These are phyloP conservation scores for Perilla frutescens DNA, from an alignment of 257 asterid genomes.

Conservation along the genomic window DNA sequence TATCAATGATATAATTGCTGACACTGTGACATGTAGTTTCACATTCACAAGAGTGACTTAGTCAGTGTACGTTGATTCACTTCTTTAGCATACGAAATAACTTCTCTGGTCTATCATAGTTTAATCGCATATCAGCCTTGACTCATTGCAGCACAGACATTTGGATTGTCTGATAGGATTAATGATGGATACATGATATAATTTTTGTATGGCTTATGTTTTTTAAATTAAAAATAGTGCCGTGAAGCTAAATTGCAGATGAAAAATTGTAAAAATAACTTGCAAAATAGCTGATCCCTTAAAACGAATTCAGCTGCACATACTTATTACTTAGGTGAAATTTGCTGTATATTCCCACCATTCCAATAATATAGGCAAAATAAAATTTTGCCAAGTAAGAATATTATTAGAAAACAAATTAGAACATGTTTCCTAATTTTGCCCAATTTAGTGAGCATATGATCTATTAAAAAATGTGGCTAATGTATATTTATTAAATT, in stretches of 20 bases:
- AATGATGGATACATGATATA: neutral
- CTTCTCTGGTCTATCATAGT: slow-evolving; percentile 5
- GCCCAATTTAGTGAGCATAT: neutral
- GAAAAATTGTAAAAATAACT: slow-evolving; percentile 1
- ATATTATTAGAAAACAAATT: neutral
- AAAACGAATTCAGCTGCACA: neutral
- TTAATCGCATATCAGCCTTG: neutral
- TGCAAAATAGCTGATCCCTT: slow-evolving; percentile 8
- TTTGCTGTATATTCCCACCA: neutral
- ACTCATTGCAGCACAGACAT: neutral
- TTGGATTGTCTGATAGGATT: neutral
- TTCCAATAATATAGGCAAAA: neutral
- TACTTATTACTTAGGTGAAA: neutral
- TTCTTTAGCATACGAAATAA: neutral
- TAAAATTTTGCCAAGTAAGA: neutral
- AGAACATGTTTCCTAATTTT: neutral
- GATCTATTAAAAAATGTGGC: neutral
- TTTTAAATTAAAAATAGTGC: neutral
- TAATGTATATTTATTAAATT: neutral
- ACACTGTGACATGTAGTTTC: neutral
- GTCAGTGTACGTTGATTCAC: slow-evolving; percentile 14
- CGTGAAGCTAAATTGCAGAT: neutral
- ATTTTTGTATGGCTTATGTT: neutral
- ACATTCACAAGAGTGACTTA: neutral
- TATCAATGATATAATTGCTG: slow-evolving; percentile 5